Base-by-base conservation (phyloP, 306 rosid genomes). In the Albizia julibrissin region DNA sequence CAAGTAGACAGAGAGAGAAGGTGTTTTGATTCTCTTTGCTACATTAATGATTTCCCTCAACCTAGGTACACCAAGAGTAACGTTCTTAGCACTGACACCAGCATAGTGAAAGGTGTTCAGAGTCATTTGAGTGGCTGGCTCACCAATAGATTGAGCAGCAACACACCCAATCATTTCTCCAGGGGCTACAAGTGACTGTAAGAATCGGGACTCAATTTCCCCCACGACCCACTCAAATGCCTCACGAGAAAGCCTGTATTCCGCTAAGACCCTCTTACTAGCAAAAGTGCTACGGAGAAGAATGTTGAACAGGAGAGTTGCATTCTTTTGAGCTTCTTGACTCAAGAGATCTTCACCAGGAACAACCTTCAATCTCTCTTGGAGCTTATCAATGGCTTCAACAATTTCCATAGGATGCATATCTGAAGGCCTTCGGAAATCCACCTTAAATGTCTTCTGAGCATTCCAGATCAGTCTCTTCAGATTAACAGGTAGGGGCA, bases 61-160 rank as follows among this genome's bases (percentile, higher is more conserved):
- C 88, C 99, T 90, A 74, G 99, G 99, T 76, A 95, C 99, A 87
- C 99, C 99, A 31, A 95, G 91, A 16, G 99, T 95, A 71, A 95
- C 99, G 43, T 95, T 95, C 93, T 95, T 95, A 61, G 99, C 99
- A 92, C 99, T 95, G 61, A 95, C 99, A 92, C 99, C 99, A 81
- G 99, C 99, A 85, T 92, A 95, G 50, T 95, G 99, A 86, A 95
- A 95, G 72, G 99, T 95, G 89, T 95, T 95, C n/a, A 95, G 94
- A 69, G 99, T 95, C 99, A 95, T 95, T 92, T 95, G 99, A 78
- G 99, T 95, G 27, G 99, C 99, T 67, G 99, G 99, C 68, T 95
- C 98, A 78, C 99, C 99, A 76, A 95, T 95, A 64, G 97, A 95
- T 72, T 95, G 99, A 47, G 99, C 99, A 69, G 99, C 99, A 46